Percentiles rank a stretch among this genome's conserved stretches.
These are phyloP conservation scores for Kodamaea derodonti DNA, from an alignment of 1,139 yeast genomes.

Conservation along the genomic window DNA sequence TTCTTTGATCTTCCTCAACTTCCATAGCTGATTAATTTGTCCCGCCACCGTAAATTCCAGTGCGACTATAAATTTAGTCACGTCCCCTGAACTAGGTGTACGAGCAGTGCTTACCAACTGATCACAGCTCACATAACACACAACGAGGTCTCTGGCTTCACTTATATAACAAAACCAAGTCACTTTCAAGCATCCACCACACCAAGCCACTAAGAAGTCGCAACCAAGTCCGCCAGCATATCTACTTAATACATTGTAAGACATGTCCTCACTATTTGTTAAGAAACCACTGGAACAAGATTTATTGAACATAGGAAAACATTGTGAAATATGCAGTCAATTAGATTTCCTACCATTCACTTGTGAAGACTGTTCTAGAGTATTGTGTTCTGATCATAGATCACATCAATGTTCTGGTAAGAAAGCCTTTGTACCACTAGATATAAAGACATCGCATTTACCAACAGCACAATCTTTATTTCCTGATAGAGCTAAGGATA, in stretches of 20 bases:
- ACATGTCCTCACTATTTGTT: conserved; percentile 1
- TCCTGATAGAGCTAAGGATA: conserved; percentile 50
- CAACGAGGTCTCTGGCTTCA: too few relatives aligned
- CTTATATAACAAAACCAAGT: too few relatives aligned
- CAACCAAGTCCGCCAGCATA: too few relatives aligned
- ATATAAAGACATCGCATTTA: conserved; percentile 9
- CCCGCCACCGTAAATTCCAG: neutral
- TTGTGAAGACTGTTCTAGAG: conserved; percentile 54
- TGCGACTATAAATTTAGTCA: neutral
- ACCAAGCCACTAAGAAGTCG: too few relatives aligned
- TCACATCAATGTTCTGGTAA: conserved; percentile 42
- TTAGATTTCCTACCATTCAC: conserved; percentile 68
- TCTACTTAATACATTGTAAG: too few relatives aligned
- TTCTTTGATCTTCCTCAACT: neutral
- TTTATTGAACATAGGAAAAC: conserved; percentile 61
- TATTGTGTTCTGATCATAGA: conserved; percentile 60
- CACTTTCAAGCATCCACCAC: too few relatives aligned
- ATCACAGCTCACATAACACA: too few relatives aligned
- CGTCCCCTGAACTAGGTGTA: too few relatives aligned
- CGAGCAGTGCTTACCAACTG: too few relatives aligned
- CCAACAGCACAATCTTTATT: conserved; percentile 45
- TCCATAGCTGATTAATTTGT: neutral
- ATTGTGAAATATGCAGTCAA: conserved; percentile 59
- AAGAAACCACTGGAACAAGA: conserved; percentile 4
- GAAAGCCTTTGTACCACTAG: conserved; percentile 1